Percentiles rank a stretch among this genome's conserved stretches.
These are phyloP conservation scores for Apophysomyces variabilis DNA, from an alignment of 371 early-diverging fungal species.

Conservation along the genomic window DNA sequence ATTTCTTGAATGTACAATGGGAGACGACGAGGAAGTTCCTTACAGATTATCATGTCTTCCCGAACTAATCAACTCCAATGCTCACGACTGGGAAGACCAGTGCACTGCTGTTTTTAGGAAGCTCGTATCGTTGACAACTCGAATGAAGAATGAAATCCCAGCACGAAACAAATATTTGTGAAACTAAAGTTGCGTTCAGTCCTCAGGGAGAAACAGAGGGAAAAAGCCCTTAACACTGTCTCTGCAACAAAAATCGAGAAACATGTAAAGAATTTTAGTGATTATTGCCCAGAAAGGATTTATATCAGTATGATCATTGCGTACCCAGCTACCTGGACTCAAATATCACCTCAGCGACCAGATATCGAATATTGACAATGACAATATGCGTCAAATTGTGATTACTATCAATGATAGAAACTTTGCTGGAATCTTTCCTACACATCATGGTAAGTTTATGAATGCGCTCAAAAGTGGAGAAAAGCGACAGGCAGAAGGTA, in stretches of 20 bases:
- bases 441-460: not conserved
- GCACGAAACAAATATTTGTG: too few relatives aligned
- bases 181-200: not conserved
- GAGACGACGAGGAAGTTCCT: too few relatives aligned
- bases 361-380: not conserved
- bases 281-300: not conserved
- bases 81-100: too few relatives aligned
- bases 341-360: not conserved
- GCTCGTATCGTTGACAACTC: too few relatives aligned
- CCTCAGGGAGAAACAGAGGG: not conserved
- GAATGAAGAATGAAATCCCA: too few relatives aligned
- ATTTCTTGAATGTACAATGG: too few relatives aligned
- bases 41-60: too few relatives aligned
- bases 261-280: not conserved
- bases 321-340: not conserved
- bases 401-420: not conserved
- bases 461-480: not conserved
- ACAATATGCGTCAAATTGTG: not conserved
- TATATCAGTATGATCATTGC: not conserved
- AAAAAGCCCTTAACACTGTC: not conserved
- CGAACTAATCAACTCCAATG: too few relatives aligned
- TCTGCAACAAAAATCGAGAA: not conserved
- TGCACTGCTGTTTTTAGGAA: too few relatives aligned
- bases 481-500: not conserved
- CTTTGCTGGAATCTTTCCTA: not conserved